Conservation (phyloP, 1,284 basidiomycete genomes). For the Quambalaria eucalypti region DNA sequence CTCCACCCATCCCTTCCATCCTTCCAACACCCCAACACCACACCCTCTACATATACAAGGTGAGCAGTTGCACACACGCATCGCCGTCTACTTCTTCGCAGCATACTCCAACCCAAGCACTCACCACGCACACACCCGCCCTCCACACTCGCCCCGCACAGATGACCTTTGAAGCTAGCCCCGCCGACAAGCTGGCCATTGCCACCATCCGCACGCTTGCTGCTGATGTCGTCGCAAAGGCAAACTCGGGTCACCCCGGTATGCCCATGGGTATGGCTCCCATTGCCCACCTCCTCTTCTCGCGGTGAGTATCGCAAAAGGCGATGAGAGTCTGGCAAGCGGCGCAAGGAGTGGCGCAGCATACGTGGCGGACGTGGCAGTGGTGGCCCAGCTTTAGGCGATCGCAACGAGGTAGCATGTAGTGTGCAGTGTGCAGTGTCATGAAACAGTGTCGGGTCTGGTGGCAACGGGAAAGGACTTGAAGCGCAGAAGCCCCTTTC, state of each 20-base stretch:
- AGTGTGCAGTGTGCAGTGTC: too few species aligned
- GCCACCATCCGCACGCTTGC: constrained; percentile 47
- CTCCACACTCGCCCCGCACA: neutral
- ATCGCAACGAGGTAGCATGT: too few species aligned
- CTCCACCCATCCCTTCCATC: neutral
- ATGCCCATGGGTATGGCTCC: constrained; percentile 47
- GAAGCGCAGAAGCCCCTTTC: too few species aligned
- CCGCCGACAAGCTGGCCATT: constrained; percentile 9
- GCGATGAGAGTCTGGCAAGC: too few species aligned
- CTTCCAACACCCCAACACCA: neutral
- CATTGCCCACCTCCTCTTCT: constrained; percentile 1
- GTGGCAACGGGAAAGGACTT: too few species aligned
- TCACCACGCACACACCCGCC: neutral
- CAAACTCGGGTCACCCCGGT: constrained; percentile 50
- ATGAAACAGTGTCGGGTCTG: too few species aligned
- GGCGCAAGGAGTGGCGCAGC: too few species aligned
- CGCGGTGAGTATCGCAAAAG: neutral
- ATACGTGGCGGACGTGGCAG: too few species aligned
- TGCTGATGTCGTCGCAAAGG: constrained; percentile 45
- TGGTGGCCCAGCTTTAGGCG: too few species aligned
- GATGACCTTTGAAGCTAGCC: neutral
- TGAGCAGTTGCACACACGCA: neutral
- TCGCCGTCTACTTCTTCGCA: neutral
- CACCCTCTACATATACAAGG: neutral
- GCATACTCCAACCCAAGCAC: neutral